Base-by-base conservation (phyloP, 1,284 basidiomycete genomes). In the Puccinia triticina region DNA sequence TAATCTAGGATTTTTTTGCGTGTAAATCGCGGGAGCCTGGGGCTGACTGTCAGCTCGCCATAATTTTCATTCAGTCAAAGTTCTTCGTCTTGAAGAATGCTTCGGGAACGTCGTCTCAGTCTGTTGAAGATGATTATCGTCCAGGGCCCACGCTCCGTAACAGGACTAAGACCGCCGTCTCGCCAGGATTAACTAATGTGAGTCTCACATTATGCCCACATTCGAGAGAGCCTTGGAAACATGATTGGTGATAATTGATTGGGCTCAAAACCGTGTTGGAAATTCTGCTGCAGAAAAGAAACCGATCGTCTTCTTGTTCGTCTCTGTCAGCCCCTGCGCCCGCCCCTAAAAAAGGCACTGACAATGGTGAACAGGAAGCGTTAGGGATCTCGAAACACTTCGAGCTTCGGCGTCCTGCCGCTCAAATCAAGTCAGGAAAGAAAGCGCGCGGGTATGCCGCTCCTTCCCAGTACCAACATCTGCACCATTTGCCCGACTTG, bases 381-480 rank as follows among this genome's bases (percentile, higher is more conserved):
- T 3, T 12, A 43, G 40, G 40, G 59, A 5, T 61, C 4, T 61
- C 59, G 8, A 61, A 34, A 34, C 29, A 61, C 18, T 32, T 61
- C 29, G 8, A 34, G 29, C 2, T 29, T 11, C n/a, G 12, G 29
- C 2, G 29, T 11, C n/a, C 16, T 61, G 11, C 29, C 29, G 7
- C 59, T 34, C 59, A 16, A 12, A 43, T 43, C 29, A 18, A 8
- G 3, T 1, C 11, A 61, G 8, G 67, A 32, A 46, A 23, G 67
- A 71, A 71, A 71, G 46, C 40, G 5, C 40, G 67, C 5, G 26
- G 37, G 10, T 71, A 71, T 71, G 67, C 67, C 67, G 23, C 67
- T n/a, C 67, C 67, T 21, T 43, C 67, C 46, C 26, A 26, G 23
- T 71, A 71, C 26, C 40, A 43, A 71, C 67, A 71, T 71, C 26